These are phyloP conservation scores for Hypoxylon sp. DNA, from an alignment of 2,329 filamentous ascomycete species.

Conservation along the genomic window DNA sequence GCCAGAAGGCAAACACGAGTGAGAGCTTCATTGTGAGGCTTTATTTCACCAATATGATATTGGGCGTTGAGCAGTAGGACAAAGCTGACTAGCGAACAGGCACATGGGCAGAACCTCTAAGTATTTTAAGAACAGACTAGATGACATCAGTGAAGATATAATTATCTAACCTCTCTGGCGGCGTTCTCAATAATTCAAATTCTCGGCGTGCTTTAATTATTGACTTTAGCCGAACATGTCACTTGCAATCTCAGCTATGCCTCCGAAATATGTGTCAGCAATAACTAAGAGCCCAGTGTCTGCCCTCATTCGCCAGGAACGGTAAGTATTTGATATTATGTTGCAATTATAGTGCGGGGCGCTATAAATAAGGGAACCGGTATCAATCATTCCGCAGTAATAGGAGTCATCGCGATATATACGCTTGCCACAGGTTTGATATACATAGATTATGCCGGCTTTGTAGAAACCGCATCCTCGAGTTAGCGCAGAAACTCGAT, in stretches of 20 bases:
- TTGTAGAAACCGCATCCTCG: background rate
- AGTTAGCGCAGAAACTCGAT: background rate
- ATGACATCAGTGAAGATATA: constrained; percentile 39
- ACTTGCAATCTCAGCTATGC: constrained; percentile 16
- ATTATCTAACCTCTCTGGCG: background rate
- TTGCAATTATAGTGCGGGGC: constrained; percentile 38
- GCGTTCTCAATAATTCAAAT: constrained; percentile 16
- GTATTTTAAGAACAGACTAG: constrained; percentile 12
- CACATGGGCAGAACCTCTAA: constrained; percentile 24
- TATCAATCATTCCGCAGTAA: constrained; percentile 26
- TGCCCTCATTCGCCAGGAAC: constrained; percentile 38
- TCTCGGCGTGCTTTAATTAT: constrained; percentile 33
- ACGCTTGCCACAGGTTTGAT: constrained; percentile 1
- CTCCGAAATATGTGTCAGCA: constrained; percentile 41
- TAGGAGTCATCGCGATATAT: constrained; percentile 12
- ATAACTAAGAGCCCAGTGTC: constrained; percentile 32
- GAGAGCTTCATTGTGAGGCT: constrained; percentile 45
- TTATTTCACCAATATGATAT: constrained; percentile 13
- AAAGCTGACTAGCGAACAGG: constrained; percentile 25
- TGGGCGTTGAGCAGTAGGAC: constrained; percentile 4
- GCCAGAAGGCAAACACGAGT: constrained; percentile 46
- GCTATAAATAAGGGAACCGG: constrained; percentile 23
- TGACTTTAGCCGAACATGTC: constrained; percentile 36
- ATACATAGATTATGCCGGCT: background rate
- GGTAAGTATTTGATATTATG: constrained; percentile 29